A percentile compares a stretch with the other conserved stretches of the same genome.
phyloP scores from a whole-genome alignment of 2,329 filamentous ascomycete species.

The Aureobasidium pullulans region DNA sequence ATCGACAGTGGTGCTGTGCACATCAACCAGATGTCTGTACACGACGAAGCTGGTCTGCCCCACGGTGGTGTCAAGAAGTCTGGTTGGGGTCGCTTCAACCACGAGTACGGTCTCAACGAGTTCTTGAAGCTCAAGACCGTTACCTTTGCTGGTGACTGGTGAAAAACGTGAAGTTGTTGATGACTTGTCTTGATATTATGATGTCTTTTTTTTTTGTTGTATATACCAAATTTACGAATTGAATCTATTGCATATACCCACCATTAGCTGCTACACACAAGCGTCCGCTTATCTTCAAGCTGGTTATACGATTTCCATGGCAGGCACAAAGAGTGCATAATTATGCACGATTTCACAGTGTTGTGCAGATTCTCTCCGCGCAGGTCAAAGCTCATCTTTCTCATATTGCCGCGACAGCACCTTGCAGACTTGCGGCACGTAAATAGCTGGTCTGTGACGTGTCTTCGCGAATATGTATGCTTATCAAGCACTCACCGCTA shows the following conservation, averaged over 20 bases:
- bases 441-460: not conserved
- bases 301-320: no score
- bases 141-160: constrained; percentile 18
- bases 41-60: constrained; percentile 41
- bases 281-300: no score
- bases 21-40: constrained; percentile 45
- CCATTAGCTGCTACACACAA: not conserved
- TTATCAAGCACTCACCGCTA: not conserved
- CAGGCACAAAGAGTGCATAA: no score
- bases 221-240: not conserved
- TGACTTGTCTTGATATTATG: not conserved
- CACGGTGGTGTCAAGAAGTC: constrained; percentile 45
- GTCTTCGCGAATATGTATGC: not conserved
- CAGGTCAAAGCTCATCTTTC: not conserved
- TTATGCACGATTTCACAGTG: not conserved
- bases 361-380: not conserved
- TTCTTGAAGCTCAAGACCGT: constrained; percentile 32
- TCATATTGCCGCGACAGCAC: not conserved
- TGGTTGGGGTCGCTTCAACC: constrained; percentile 32
- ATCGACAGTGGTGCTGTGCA: constrained; percentile 54
- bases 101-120: constrained; percentile 8
- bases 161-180: not conserved
- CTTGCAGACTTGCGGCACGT: not conserved
- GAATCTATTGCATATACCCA: not conserved
- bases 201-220: not conserved